phyloP scores from a whole-genome alignment of 2,329 filamentous ascomycete species.

The Microsporum canis region DNA sequence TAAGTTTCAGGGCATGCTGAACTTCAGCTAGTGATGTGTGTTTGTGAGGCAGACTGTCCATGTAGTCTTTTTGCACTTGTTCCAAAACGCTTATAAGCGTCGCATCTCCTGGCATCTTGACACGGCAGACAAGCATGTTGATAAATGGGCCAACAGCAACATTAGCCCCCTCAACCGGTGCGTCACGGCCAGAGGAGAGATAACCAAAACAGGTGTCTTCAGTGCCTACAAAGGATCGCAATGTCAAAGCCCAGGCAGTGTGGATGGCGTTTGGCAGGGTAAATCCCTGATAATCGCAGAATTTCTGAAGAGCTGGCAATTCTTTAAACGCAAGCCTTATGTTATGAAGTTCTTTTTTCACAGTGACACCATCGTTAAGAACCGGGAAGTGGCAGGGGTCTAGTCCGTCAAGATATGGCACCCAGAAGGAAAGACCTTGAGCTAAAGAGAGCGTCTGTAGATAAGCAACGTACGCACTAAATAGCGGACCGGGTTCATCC shows the following conservation, averaged over 20 bases:
- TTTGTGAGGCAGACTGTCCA: slow-evolving; percentile 36
- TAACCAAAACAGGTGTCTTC: slow-evolving; percentile 42
- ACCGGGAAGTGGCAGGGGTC: slow-evolving; percentile 29
- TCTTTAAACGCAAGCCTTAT: slow-evolving; percentile 23
- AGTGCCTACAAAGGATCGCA: slow-evolving; percentile 54
- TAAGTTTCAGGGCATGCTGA: slow-evolving; percentile 33
- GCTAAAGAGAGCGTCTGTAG: slow-evolving; percentile 19
- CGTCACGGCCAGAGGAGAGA: slow-evolving; percentile 16
- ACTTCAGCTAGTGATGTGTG: slow-evolving; percentile 38
- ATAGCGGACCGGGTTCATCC: slow-evolving; percentile 25
- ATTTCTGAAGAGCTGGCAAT: slow-evolving; percentile 23
- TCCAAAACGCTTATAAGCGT: slow-evolving; percentile 30
- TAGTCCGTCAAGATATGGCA: slow-evolving; percentile 24
- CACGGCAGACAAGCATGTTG: slow-evolving; percentile 16
- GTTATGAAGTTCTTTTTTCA: slow-evolving; percentile 21
- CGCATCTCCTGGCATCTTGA: slow-evolving; percentile 17
- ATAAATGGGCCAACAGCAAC: slow-evolving; percentile 19
- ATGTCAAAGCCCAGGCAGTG: slow-evolving; percentile 57
- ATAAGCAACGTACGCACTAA: slow-evolving; percentile 27
- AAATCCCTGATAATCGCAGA: slow-evolving; percentile 35
- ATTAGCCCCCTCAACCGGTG: slow-evolving; percentile 14
- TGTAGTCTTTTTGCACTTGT: slow-evolving; percentile 37
- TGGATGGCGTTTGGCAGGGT: slow-evolving; percentile 50
- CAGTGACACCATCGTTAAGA: slow-evolving; percentile 22
- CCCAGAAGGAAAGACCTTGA: slow-evolving; percentile 28